A percentile compares a stretch with the other conserved stretches of the same genome.
Evolutionary conservation across 208 protist genomes (phyloP).

Genomic region (Naegleria lovaniensis): DNA sequence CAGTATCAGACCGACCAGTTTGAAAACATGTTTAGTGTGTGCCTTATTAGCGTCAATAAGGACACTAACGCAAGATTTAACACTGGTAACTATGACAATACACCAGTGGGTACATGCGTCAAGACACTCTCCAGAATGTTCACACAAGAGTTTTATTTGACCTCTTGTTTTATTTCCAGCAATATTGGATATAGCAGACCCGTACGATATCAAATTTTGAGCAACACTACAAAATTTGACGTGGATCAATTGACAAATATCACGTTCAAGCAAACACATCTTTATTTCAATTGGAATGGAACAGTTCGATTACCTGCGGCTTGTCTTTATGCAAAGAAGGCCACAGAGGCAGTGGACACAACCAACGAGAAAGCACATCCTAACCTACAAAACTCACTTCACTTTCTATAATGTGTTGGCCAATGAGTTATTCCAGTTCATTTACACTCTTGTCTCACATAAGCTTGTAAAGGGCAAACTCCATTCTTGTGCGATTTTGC

Average conservation of each 20-base stretch:
- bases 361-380: not conserved
- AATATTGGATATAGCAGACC: not conserved
- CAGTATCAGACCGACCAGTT: too few species aligned
- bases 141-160: not conserved
- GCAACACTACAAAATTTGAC: not conserved
- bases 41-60: not conserved
- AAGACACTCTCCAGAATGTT: not conserved
- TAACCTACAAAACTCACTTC: not conserved
- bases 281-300: conserved; percentile 29
- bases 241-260: not conserved
- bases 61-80: not conserved
- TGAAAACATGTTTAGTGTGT: not conserved
- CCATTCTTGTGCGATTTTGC: too few species aligned
- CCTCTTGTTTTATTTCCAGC: not conserved
- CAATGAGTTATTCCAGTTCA: too few species aligned
- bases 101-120: not conserved
- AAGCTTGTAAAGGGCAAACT: too few species aligned
- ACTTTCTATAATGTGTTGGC: too few species aligned
- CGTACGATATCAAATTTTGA: not conserved
- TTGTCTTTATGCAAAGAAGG: not conserved
- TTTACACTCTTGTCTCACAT: too few species aligned
- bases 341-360: not conserved
- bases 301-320: not conserved
- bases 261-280: not conserved
- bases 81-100: not conserved